Evolutionary conservation across 2,329 filamentous ascomycete genomes (phyloP), one percentile per base, ranked within the genome.

Genomic region (Periconia sp.): DNA sequence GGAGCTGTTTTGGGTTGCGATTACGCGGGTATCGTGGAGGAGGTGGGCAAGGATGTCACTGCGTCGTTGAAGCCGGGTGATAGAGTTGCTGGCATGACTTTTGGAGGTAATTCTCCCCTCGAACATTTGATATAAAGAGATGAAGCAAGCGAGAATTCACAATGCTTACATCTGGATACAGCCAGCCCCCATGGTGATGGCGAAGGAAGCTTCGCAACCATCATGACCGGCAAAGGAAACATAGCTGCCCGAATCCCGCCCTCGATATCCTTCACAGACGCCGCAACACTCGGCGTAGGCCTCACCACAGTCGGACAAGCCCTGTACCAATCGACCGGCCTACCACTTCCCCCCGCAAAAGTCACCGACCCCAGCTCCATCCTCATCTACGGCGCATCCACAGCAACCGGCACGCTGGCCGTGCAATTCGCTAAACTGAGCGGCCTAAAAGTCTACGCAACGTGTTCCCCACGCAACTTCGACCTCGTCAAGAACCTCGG

Each of bases 121-220:
- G n/a, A n/a, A 20, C 1, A 19, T 17, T 11, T 6, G 6, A 40
- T 7, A 17, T 27, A 15, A 47, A 47, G 10, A 10, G 31, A 19
- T n/a, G n/a, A 37, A 41, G 17, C 20, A 7, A 6, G 27, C 18
- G 6, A 19, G 19, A 35, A n/a, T 52, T 59, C 6, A 61, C 44
- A 27, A 27, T 27, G 23, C 23, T 27, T 27, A 27, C 23, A 27
- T 27, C 3, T 27, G 23, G 23, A 17, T 31, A 9, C 45, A 70
- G 65, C 57, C 17, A 62, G 70, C 45, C 57, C 59, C 45, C 47
- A 52, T 18, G 63, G 71, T 50, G 73, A 70, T 11, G 76, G 81
- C 42, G 76, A 81, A 55, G 84, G 83, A 9, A 72, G 77, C 2
- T 85, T 85, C 62, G 81, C 78, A 10, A 77, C 85, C 53, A 80